A percentile compares a stretch with the other conserved stretches of the same genome.
Conservation (phyloP, 73 alveolate species). For the Paramecium sonneborni region DNA sequence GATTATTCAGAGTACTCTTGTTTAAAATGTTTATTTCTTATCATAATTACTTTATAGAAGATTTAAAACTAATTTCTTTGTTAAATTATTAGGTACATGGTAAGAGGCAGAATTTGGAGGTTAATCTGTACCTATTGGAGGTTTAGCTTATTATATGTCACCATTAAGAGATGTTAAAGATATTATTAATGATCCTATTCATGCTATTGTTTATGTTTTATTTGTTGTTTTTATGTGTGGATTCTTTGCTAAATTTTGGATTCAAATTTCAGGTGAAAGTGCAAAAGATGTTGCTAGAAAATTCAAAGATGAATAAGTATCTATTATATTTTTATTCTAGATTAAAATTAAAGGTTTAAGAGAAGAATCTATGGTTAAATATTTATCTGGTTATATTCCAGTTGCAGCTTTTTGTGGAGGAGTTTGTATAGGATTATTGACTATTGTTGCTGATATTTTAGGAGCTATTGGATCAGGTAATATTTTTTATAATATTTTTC, state of each 20-base stretch:
- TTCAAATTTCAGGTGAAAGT: constrained; percentile 96
- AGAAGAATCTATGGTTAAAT: constrained; percentile 81
- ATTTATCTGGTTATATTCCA: constrained; percentile 96
- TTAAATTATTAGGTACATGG: constrained; percentile 98
- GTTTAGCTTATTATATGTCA: constrained; percentile 97
- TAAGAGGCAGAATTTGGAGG: constrained; percentile 84
- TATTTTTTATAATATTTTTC: neutral
- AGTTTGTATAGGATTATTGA: constrained; percentile 98
- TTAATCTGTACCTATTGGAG: constrained; percentile 98
- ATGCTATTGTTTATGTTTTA: constrained; percentile 95
- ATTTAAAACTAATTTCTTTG: constrained; percentile 94
- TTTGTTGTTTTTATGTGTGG: constrained; percentile 98
- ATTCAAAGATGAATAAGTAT: constrained; percentile 95
- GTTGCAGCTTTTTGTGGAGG: constrained; percentile 99
- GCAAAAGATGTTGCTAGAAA: constrained; percentile 98
- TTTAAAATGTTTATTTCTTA: constrained; percentile 98
- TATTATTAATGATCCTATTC: constrained; percentile 90
- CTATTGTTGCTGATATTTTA: constrained; percentile 98
- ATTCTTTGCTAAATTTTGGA: constrained; percentile 98
- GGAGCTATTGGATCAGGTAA: constrained; percentile 98
- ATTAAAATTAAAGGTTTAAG: constrained; percentile 64
- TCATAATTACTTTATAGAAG: constrained; percentile 97
- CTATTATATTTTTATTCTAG: neutral
- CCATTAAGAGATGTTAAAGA: constrained; percentile 88
- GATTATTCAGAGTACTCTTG: constrained; percentile 98